phyloP scores from a whole-genome alignment of 768 basidiomycete species.

The Clavaria fumosa region DNA sequence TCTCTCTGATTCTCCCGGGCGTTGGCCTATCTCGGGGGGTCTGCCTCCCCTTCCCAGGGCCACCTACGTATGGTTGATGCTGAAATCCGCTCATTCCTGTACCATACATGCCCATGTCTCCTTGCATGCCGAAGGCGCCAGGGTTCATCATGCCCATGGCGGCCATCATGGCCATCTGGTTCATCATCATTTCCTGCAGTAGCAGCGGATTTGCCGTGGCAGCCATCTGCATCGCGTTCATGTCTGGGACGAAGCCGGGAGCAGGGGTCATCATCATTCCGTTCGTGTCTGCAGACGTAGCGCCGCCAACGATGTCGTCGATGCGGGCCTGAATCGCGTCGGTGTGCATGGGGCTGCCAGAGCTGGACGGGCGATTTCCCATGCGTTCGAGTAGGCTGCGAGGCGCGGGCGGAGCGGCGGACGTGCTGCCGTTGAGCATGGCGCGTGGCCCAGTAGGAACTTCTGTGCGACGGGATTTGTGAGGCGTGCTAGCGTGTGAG shows the following conservation, averaged over 20 bases:
- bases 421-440: conserved; percentile 37
- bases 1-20: conserved; percentile 36
- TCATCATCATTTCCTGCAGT: conserved; percentile 85
- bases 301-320: conserved; percentile 54
- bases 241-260: conserved; percentile 27
- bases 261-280: conserved; percentile 33
- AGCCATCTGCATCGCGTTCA: conserved; percentile 50
- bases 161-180: conserved; percentile 85
- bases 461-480: conserved; percentile 60
- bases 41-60: conserved; percentile 14
- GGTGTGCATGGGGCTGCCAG: no score
- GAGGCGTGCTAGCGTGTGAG: conserved; percentile 44
- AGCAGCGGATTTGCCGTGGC: conserved; percentile 50
- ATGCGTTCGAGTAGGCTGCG: conserved; percentile 73
- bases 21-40: conserved; percentile 29
- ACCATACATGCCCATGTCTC: conserved; percentile 38
- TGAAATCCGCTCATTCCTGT: conserved; percentile 25
- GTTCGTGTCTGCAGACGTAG: conserved; percentile 33
- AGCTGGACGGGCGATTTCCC: conserved; percentile 37
- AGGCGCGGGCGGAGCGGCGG: conserved; percentile 16
- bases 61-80: conserved; percentile 17
- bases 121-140: conserved; percentile 34
- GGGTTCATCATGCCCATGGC: conserved; percentile 68
- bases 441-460: conserved; percentile 78
- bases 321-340: conserved; percentile 72